Conservation (phyloP, 2,329 filamentous ascomycete species). For the Cercospora beticola region DNA sequence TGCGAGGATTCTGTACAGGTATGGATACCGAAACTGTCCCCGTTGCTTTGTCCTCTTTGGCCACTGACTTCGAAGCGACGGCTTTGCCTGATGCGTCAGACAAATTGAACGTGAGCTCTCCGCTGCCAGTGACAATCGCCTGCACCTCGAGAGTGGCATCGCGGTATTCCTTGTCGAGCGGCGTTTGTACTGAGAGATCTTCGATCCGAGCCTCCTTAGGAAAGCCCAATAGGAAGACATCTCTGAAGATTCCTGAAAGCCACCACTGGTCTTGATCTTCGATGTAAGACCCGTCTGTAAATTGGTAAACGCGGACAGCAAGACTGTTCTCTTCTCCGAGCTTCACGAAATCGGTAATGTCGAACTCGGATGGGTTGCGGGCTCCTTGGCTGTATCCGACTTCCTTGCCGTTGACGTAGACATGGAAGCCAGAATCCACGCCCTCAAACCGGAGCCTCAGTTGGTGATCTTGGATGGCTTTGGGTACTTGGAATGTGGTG, state of each 20-base stretch:
- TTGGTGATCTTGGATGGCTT: constrained; percentile 49
- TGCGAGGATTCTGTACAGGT: constrained; percentile 54
- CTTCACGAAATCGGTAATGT: constrained; percentile 57
- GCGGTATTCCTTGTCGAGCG: constrained; percentile 54
- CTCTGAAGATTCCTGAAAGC: constrained; percentile 59
- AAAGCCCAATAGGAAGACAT: constrained; percentile 62
- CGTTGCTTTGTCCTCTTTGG: constrained; percentile 10
- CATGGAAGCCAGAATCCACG: constrained; percentile 68
- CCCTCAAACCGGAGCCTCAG: constrained; percentile 68
- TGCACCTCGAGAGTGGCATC: constrained; percentile 48
- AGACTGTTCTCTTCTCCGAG: constrained; percentile 54
- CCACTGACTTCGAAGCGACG: constrained; percentile 33
- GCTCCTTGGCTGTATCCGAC: constrained; percentile 69
- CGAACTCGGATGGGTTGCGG: constrained; percentile 68
- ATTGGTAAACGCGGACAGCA: constrained; percentile 68
- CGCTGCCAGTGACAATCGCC: constrained; percentile 32
- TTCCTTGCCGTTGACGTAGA: constrained; percentile 64
- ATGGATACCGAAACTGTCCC: constrained; percentile 40
- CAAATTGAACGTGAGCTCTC: constrained; percentile 47
- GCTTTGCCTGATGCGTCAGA: constrained; percentile 37
- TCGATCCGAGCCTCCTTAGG: constrained; percentile 53
- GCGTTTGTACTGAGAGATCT: constrained; percentile 58
- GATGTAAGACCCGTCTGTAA: constrained; percentile 67
- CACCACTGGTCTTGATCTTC: constrained; percentile 52
- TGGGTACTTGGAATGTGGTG: constrained; percentile 55